These are phyloP conservation scores for Fusarium liriodendri DNA, from an alignment of 2,329 filamentous ascomycete species.

Conservation along the genomic window DNA sequence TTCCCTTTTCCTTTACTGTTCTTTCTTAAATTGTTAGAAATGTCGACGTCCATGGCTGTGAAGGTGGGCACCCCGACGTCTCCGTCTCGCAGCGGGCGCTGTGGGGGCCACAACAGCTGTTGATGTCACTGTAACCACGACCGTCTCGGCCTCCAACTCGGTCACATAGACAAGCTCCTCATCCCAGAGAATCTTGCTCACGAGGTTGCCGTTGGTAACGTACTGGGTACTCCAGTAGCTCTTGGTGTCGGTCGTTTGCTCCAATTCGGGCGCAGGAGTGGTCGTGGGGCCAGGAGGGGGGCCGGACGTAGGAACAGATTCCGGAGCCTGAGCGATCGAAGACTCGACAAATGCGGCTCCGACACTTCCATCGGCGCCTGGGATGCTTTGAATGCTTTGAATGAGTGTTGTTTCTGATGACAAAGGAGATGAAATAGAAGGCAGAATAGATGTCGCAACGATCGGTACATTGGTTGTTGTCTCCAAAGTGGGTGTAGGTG, in stretches of 20 bases:
- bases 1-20: slow-evolving; percentile 15
- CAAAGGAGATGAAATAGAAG: slow-evolving; percentile 6
- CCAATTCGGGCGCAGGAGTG: slow-evolving; percentile 41
- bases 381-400: slow-evolving; percentile 17
- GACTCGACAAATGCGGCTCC: slow-evolving; percentile 25
- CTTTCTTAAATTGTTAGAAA: slow-evolving; percentile 33
- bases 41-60: slow-evolving; percentile 50
- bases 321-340: slow-evolving; percentile 10
- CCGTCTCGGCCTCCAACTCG: slow-evolving; percentile 53
- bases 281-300: slow-evolving; percentile 26
- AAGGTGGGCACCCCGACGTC: slow-evolving; percentile 49
- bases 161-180: slow-evolving; percentile 67
- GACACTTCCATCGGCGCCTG: slow-evolving; percentile 17
- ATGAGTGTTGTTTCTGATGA: slow-evolving; percentile 16
- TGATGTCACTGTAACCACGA: slow-evolving; percentile 54
- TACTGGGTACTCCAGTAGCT: slow-evolving; percentile 63
- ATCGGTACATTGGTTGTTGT: slow-evolving; percentile 12
- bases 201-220: slow-evolving; percentile 60
- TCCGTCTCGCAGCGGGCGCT: slow-evolving; percentile 33
- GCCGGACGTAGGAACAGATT: not conserved
- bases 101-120: slow-evolving; percentile 38
- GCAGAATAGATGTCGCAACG: slow-evolving; percentile 15
- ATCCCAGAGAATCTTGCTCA: slow-evolving; percentile 69
- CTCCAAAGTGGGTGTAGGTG: slow-evolving; percentile 22
- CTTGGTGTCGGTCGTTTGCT: slow-evolving; percentile 47